Evolutionary conservation across 352 stramenopile genomes (phyloP), one percentile per base, ranked within the genome.

Genomic region (Salisapilia sapeloensis): DNA sequence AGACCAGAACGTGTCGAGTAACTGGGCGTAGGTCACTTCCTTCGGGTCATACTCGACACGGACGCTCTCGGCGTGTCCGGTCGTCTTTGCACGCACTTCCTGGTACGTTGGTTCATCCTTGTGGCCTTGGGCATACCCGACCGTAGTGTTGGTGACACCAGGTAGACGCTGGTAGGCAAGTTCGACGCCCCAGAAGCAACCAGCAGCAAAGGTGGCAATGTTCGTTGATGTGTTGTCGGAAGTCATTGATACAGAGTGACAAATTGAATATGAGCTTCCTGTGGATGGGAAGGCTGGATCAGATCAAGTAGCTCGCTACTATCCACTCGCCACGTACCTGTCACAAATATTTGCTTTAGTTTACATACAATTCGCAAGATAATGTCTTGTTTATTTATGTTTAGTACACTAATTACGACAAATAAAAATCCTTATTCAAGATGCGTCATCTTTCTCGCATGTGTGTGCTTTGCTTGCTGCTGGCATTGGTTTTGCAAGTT

Each of bases 141-240:
- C 93, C 0, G 69, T 56, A 11, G 93, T 98, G 29, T 80, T 59
- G 3, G 86, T 48, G 16, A 99, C 83, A 24, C 94, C 94, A 5
- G 69, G 61, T 15, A 97, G 53, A 36, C 94, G 75, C 58, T 97
- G 86, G 56, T 97, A 98, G 9, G 83, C 85, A 17, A 98, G 50
- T 58, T 99, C 85, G 13, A 97, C 65, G 30, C 92, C 91, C 94
- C 93, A 99, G 58, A 98, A 99, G 57, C 94, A 98, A 17, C 94
- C 94, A 27, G 86, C 84, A 2, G 89, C 94, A 58, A 98, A 97
- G 6, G 92, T 97, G 13, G 90, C 90, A 14, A 91, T 53, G n/a
- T n/a, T n/a, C n/a, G n/a, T n/a, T n/a, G n/a, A n/a, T n/a, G n/a
- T n/a, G n/a, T n/a, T n/a, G n/a, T n/a, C n/a, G n/a, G n/a, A n/a